phyloP scores from a whole-genome alignment of 2,329 filamentous ascomycete species.

The Xylogone sp. region DNA sequence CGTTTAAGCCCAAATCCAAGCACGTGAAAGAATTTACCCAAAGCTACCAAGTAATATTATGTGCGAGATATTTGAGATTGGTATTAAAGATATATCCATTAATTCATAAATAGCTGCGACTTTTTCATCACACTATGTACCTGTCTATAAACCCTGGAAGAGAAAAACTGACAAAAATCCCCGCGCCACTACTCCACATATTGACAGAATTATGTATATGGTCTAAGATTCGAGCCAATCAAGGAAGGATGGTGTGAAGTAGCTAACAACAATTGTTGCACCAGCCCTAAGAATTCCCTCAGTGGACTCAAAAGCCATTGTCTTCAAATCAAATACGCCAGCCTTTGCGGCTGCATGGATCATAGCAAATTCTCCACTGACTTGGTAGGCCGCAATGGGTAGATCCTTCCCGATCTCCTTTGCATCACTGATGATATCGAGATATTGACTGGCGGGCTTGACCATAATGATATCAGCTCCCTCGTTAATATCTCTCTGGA shows the following conservation, averaged over 20 bases:
- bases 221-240: conserved; percentile 58
- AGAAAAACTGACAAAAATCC: background rate
- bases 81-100: too few species aligned
- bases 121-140: background rate
- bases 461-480: conserved; percentile 99
- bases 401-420: conserved; percentile 91
- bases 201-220: background rate
- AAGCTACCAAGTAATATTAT: too few species aligned
- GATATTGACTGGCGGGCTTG: conserved; percentile 91
- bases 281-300: conserved; percentile 91
- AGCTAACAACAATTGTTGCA: conserved; percentile 88
- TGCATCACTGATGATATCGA: conserved; percentile 96
- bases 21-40: too few species aligned
- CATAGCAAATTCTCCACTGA: conserved; percentile 97
- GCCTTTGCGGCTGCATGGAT: conserved; percentile 94
- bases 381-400: conserved; percentile 93
- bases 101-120: background rate
- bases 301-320: conserved; percentile 92
- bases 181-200: background rate
- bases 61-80: too few species aligned
- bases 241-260: conserved; percentile 82
- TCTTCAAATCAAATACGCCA: conserved; percentile 90
- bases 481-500: conserved; percentile 84
- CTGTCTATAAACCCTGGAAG: background rate
- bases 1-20: too few species aligned